phyloP scores from a whole-genome alignment of 768 basidiomycete genomes.

The Amanita phalloides region DNA sequence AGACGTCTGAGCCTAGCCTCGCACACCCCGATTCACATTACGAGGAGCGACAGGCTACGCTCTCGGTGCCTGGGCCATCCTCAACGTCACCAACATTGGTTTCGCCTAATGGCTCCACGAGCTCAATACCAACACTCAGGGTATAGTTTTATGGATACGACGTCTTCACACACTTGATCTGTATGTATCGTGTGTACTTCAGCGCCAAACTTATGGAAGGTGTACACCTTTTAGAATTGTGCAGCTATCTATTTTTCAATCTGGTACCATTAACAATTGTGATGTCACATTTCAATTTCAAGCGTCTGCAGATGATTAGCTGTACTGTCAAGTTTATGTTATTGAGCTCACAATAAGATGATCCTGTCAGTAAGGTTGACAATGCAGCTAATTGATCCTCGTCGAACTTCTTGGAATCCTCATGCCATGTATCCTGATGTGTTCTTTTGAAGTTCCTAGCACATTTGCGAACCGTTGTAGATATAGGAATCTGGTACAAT shows the following conservation, averaged over 20 bases:
- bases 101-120: slow-evolving; percentile 18
- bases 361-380: slow-evolving; percentile 78
- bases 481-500: slow-evolving; percentile 59
- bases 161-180: background rate
- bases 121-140: slow-evolving; percentile 28
- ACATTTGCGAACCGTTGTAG: slow-evolving; percentile 72
- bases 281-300: slow-evolving; percentile 4
- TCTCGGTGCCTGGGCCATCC: slow-evolving; percentile 11
- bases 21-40: slow-evolving; percentile 30
- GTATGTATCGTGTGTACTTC: background rate
- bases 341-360: slow-evolving; percentile 58
- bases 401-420: slow-evolving; percentile 77
- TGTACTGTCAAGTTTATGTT: background rate
- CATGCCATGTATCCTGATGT: slow-evolving; percentile 85
- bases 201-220: background rate
- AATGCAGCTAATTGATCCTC: slow-evolving; percentile 77
- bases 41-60: slow-evolving; percentile 28
- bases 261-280: background rate
- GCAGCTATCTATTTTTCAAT: background rate
- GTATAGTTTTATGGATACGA: slow-evolving; percentile 17
- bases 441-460: slow-evolving; percentile 75
- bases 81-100: slow-evolving; percentile 16
- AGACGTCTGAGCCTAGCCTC: slow-evolving; percentile 45
- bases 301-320: slow-evolving; percentile 15
- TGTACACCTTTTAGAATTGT: background rate